These are phyloP conservation scores for Claviceps purpurea DNA, from an alignment of 2,329 filamentous ascomycete species.

Conservation along the genomic window DNA sequence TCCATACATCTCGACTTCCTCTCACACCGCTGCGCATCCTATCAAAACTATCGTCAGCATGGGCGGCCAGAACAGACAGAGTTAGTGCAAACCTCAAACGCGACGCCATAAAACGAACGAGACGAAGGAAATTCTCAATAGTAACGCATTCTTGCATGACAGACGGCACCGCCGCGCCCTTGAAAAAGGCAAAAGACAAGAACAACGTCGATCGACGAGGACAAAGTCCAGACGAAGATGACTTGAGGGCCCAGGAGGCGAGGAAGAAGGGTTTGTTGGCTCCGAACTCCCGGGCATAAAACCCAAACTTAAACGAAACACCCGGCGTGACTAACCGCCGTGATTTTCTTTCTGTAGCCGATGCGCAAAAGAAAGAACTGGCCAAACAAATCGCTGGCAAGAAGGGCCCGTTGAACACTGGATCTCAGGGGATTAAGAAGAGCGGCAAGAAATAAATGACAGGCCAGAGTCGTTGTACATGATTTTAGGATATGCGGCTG, in stretches of 20 bases:
- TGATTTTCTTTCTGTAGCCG: neutral
- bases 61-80: constrained; percentile 27
- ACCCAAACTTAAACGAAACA: neutral
- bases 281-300: neutral
- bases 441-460: constrained; percentile 77
- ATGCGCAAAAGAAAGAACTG: constrained; percentile 48
- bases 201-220: constrained; percentile 24
- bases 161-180: constrained; percentile 73
- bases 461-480: neutral
- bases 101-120: neutral
- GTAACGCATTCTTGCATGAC: neutral
- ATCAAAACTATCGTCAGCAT: constrained; percentile 12
- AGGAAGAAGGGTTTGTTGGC: neutral
- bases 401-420: constrained; percentile 79
- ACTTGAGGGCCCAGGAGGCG: neutral
- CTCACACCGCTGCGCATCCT: neutral
- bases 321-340: neutral
- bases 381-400: constrained; percentile 61
- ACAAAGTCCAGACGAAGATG: neutral
- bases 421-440: constrained; percentile 90
- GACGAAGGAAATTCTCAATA: neutral
- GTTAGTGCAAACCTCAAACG: constrained; percentile 10
- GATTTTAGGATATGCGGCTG: neutral
- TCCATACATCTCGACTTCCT: neutral
- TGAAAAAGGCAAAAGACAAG: constrained; percentile 75